Percentiles rank a stretch among this genome's conserved stretches.
Evolutionary conservation across 257 asterid genomes (phyloP).

Genomic region (Buddleja alternifolia): DNA sequence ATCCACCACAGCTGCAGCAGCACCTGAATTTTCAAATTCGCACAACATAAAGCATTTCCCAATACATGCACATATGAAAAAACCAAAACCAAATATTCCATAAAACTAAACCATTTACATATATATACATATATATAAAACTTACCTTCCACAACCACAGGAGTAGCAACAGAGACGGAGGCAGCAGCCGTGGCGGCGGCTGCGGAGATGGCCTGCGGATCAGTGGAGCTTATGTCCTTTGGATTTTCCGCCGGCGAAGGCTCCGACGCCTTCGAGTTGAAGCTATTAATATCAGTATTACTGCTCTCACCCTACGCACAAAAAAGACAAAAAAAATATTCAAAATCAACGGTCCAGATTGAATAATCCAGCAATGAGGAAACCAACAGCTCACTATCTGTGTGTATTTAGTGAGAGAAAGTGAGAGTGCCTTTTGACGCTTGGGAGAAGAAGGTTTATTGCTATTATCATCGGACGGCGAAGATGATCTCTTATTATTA

Average conservation of each 20-base stretch:
- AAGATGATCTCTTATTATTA: slow-evolving; percentile 72
- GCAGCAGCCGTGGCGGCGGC: slow-evolving; percentile 31
- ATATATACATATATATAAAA: neutral
- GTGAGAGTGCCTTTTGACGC: slow-evolving; percentile 67
- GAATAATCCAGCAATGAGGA: slow-evolving; percentile 27
- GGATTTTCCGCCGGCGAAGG: slow-evolving; percentile 56
- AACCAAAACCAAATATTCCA: neutral
- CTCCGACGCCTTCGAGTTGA: slow-evolving; percentile 52
- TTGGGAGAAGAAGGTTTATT: slow-evolving; percentile 70
- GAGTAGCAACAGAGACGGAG: slow-evolving; percentile 39
- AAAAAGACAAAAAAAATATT: slow-evolving; percentile 20
- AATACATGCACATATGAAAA: slow-evolving; percentile 29
- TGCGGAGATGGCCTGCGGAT: slow-evolving; percentile 55
- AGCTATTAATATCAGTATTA: slow-evolving; percentile 22
- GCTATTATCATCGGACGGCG: slow-evolving; percentile 61
- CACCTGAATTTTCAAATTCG: slow-evolving; percentile 39
- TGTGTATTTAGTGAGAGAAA: slow-evolving; percentile 23
- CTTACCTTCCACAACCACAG: slow-evolving; percentile 50
- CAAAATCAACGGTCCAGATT: slow-evolving; percentile 33
- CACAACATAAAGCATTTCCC: slow-evolving; percentile 18
- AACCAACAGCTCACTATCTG: slow-evolving; percentile 26
- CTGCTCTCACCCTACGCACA: slow-evolving; percentile 53
- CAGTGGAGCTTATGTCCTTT: slow-evolving; percentile 63
- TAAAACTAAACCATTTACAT: neutral
- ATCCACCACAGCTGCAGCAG: slow-evolving; percentile 45